Base-by-base conservation (phyloP, 257 asterid species). In the Gentiana straminea region DNA sequence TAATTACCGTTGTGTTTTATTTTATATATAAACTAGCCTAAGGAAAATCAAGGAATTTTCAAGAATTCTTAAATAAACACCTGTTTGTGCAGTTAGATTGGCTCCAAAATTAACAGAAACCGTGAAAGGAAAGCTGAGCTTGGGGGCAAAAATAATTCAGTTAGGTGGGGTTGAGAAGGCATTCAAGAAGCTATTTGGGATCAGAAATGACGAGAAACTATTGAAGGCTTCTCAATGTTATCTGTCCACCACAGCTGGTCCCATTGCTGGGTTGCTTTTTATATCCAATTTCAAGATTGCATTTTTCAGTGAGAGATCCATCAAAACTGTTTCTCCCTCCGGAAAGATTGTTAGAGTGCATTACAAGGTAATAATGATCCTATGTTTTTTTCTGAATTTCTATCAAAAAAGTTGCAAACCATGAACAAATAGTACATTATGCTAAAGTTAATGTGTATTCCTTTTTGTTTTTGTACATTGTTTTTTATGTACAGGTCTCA, bases 91-190 rank as follows among this genome's bases (percentile, higher is more conserved):
- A 57, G 61, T 57, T 33, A 57, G 61, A 39, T 57, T 57, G 51
- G 61, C 61, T 2, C 61, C 61, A 57, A 57, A 43, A 4, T 32
- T 57, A 15, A 43, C 13, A 15, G 24, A 15, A 15, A 15, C 24
- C 0, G 24, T 15, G 24, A 15, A 15, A 15, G 24, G 24, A 0
- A 57, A 57, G 66, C 46, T 54, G 52, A 54, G 60, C 8, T 35
- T 63, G 33, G 52, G 68, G 55, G 59, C 52, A 6, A 65, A 54
- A 58, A 65, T 65, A 15, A 53, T 65, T 41, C 64, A 51, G 58
- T 36, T 57, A 15, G 24, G 24, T 15, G 24, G 24, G 24, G 24
- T 15, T 15, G 24, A 15, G 24, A 15, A 15, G 24, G 49, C 43
- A 13, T 55, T 55, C 49, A 55, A 55, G 49, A 55, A 55, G 37